These are phyloP conservation scores for Penicillium polonicum DNA, from an alignment of 2,329 filamentous ascomycete genomes.

Conservation along the genomic window DNA sequence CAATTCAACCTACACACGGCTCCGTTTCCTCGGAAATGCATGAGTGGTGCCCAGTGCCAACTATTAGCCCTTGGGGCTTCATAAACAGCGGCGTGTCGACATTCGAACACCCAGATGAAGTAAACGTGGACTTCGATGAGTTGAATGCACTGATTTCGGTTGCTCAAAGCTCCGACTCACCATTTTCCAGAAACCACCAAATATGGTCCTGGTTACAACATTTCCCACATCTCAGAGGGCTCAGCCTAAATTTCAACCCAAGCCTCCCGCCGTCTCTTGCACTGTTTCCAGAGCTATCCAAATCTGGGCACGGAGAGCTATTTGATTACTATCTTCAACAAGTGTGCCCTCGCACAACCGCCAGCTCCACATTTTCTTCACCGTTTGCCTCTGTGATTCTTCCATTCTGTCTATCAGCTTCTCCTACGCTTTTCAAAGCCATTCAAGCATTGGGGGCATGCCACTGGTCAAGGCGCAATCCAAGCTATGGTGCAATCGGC, in stretches of 20 bases:
- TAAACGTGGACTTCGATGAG: slow-evolving; percentile 29
- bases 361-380: slow-evolving; percentile 36
- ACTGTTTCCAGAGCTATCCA: slow-evolving; percentile 32
- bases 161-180: slow-evolving; percentile 3
- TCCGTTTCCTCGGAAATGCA: slow-evolving; percentile 20
- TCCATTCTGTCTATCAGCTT: slow-evolving; percentile 41
- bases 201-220: slow-evolving; percentile 9
- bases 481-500: slow-evolving; percentile 32
- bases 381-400: slow-evolving; percentile 43
- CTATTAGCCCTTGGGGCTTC: slow-evolving; percentile 33
- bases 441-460: slow-evolving; percentile 43
- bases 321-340: slow-evolving; percentile 44
- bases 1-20: slow-evolving; percentile 20
- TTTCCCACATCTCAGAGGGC: slow-evolving; percentile 2
- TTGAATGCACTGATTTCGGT: slow-evolving; percentile 16
- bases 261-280: slow-evolving; percentile 22
- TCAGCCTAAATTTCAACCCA: background rate
- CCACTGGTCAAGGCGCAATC: slow-evolving; percentile 36
- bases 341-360: slow-evolving; percentile 42
- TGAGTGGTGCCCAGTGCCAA: slow-evolving; percentile 31
- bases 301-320: slow-evolving; percentile 31
- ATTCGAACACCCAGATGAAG: slow-evolving; percentile 28
- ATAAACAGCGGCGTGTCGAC: slow-evolving; percentile 33
- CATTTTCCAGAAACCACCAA: background rate
- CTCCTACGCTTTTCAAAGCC: slow-evolving; percentile 38